These are phyloP conservation scores for Talaromyces sp. DNA, from an alignment of 2,329 filamentous ascomycete species.

Conservation along the genomic window DNA sequence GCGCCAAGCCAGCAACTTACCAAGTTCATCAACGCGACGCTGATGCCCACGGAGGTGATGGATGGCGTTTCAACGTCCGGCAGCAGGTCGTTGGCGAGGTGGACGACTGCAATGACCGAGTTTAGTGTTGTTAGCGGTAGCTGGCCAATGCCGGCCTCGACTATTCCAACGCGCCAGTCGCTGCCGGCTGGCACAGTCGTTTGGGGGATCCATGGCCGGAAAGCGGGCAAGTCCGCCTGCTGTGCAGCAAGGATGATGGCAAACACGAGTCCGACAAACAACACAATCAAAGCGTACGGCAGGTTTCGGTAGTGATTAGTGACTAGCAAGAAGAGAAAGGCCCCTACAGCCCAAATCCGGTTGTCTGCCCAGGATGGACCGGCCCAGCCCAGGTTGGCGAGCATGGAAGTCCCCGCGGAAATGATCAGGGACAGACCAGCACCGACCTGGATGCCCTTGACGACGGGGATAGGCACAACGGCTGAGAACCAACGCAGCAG, in stretches of 20 bases:
- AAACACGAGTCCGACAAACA: slow-evolving; percentile 63
- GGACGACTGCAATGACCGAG: slow-evolving; percentile 81
- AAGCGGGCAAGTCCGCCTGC: slow-evolving; percentile 42
- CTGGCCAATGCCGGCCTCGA: slow-evolving; percentile 74
- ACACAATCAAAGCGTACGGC: slow-evolving; percentile 74
- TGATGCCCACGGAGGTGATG: slow-evolving; percentile 73
- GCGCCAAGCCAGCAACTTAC: slow-evolving; percentile 84
- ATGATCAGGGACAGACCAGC: slow-evolving; percentile 80
- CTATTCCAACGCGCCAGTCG: slow-evolving; percentile 51
- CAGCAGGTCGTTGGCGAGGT: slow-evolving; percentile 72
- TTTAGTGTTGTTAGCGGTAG: slow-evolving; percentile 89
- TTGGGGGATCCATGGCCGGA: slow-evolving; percentile 59
- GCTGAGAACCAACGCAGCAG: slow-evolving; percentile 68
- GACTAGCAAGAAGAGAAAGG: slow-evolving; percentile 66
- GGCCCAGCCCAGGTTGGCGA: slow-evolving; percentile 66
- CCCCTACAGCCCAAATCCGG: slow-evolving; percentile 67
- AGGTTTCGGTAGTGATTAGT: slow-evolving; percentile 62
- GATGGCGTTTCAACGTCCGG: slow-evolving; percentile 64
- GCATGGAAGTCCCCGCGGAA: slow-evolving; percentile 66
- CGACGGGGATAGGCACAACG: slow-evolving; percentile 77
- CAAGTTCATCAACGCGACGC: slow-evolving; percentile 79
- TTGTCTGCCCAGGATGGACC: slow-evolving; percentile 68
- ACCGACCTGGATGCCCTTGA: slow-evolving; percentile 93
- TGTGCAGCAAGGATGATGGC: slow-evolving; percentile 46
- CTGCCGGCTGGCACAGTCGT: slow-evolving; percentile 42